A percentile compares a stretch with the other conserved stretches of the same genome.
phyloP scores from a whole-genome alignment of 163 green algal genomes.

The Scenedesmus sp. region DNA sequence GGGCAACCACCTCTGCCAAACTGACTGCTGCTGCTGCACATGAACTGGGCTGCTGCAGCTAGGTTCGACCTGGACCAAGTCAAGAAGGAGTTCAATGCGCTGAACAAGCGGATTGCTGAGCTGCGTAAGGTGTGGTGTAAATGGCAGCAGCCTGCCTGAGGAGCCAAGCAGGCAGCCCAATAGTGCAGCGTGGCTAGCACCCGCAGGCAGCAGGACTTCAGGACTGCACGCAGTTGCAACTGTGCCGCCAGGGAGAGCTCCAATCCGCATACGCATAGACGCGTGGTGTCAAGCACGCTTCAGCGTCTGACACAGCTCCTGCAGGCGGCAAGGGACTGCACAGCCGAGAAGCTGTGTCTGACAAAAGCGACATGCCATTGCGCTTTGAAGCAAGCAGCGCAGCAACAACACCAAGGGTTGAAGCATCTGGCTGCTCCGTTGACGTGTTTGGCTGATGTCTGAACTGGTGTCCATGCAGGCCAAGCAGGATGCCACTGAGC shows the following conservation, averaged over 20 bases:
- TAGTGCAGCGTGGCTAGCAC: not conserved
- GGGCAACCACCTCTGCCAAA: constrained; percentile 28
- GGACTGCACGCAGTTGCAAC: not conserved
- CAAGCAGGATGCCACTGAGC: constrained; percentile 89
- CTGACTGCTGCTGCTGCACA: not conserved
- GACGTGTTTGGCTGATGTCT: not conserved
- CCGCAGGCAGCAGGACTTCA: not conserved
- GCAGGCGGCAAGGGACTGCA: not conserved
- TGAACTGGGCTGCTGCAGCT: constrained; percentile 66
- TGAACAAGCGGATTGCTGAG: constrained; percentile 94
- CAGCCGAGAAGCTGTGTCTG: not conserved
- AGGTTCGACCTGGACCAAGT: constrained; percentile 86
- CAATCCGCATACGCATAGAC: too few species aligned
- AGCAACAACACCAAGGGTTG: too few species aligned
- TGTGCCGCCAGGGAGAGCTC: too few species aligned
- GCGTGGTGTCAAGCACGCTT: not conserved
- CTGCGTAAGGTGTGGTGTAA: constrained; percentile 88
- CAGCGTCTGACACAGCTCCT: not conserved
- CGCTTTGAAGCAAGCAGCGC: too few species aligned
- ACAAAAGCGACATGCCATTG: not conserved
- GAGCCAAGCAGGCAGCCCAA: not conserved
- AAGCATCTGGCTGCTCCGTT: not conserved
- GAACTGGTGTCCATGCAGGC: constrained; percentile 70
- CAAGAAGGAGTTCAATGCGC: constrained; percentile 95
- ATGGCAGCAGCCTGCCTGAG: not conserved